A percentile compares a stretch with the other conserved stretches of the same genome.
Conservation (phyloP, 2,329 filamentous ascomycete species). For the Colletotrichum paranaense region DNA sequence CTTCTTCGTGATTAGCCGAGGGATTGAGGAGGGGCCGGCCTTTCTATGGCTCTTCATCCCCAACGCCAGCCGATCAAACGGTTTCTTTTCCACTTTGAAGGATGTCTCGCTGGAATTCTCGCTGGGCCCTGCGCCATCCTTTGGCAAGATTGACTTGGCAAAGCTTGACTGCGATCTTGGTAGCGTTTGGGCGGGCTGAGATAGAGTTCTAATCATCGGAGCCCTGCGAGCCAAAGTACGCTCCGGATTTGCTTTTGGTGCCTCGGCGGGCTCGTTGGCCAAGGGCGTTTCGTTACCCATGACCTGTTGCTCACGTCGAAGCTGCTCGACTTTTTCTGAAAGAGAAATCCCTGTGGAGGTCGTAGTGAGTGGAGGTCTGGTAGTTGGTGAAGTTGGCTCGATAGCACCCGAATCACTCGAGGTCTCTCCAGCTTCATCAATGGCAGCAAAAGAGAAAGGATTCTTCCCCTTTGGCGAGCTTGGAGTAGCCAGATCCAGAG, state of each 20-base stretch:
- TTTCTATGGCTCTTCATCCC: slow-evolving; percentile 71
- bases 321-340: slow-evolving; percentile 61
- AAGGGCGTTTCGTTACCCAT: slow-evolving; percentile 44
- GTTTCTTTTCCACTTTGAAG: slow-evolving; percentile 75
- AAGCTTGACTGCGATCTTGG: slow-evolving; percentile 58
- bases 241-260: slow-evolving; percentile 44
- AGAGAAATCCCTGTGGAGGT: slow-evolving; percentile 42
- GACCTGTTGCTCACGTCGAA: slow-evolving; percentile 61
- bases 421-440: slow-evolving; percentile 17
- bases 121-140: slow-evolving; percentile 47
- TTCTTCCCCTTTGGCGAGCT: slow-evolving; percentile 45
- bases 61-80: slow-evolving; percentile 78
- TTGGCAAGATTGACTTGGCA: slow-evolving; percentile 52
- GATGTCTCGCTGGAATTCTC: slow-evolving; percentile 50
- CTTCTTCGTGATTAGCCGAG: slow-evolving; percentile 83
- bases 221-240: slow-evolving; percentile 56
- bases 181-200: slow-evolving; percentile 61
- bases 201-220: slow-evolving; percentile 64
- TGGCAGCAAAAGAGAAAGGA: slow-evolving; percentile 13
- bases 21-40: slow-evolving; percentile 80
- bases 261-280: slow-evolving; percentile 37
- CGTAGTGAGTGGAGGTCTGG: slow-evolving; percentile 19
- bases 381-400: slow-evolving; percentile 2
- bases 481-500: slow-evolving; percentile 60
- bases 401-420: background rate